Evolutionary conservation across 2,329 filamentous ascomycete genomes (phyloP).

Genomic region (Alternaria sp.): DNA sequence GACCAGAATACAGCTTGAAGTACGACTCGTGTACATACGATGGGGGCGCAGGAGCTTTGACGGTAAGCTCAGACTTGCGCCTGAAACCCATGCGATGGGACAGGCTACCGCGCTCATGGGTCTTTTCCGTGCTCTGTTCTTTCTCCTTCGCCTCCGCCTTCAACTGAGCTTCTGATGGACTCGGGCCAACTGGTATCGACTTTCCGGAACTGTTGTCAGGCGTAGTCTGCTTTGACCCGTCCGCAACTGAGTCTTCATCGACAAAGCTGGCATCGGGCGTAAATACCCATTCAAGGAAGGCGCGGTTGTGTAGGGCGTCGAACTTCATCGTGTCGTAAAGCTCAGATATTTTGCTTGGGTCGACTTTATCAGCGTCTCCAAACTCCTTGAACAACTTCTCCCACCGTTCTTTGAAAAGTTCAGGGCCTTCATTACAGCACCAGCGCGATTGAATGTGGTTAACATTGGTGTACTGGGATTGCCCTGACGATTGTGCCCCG

Average conservation of each 20-base stretch:
- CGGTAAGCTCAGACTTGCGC: constrained; percentile 57
- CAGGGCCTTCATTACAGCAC: constrained; percentile 95
- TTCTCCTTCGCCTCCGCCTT: constrained; percentile 44
- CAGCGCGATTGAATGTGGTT: constrained; percentile 81
- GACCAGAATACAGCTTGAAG: constrained; percentile 88
- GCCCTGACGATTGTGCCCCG: constrained; percentile 48
- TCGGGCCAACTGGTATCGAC: constrained; percentile 40
- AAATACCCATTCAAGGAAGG: constrained; percentile 97
- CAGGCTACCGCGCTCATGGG: constrained; percentile 48
- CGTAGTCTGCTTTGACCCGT: constrained; percentile 44
- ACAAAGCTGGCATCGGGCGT: constrained; percentile 83
- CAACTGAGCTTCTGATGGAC: constrained; percentile 41
- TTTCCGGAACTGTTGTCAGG: constrained; percentile 38
- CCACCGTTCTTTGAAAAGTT: constrained; percentile 95
- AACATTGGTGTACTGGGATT: constrained; percentile 49
- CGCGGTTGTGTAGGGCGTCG: constrained; percentile 94
- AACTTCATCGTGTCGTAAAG: constrained; percentile 99
- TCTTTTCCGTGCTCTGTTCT: constrained; percentile 53
- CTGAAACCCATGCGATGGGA: constrained; percentile 63
- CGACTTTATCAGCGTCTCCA: constrained; percentile 95
- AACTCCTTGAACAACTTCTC: constrained; percentile 98
- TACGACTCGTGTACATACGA: constrained; percentile 68
- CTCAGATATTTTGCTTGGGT: constrained; percentile 98
- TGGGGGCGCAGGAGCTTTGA: constrained; percentile 34
- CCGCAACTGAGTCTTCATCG: constrained; percentile 63